Base-by-base conservation (phyloP, 805 yeast species). In the Lachancea lanzarotensis region DNA sequence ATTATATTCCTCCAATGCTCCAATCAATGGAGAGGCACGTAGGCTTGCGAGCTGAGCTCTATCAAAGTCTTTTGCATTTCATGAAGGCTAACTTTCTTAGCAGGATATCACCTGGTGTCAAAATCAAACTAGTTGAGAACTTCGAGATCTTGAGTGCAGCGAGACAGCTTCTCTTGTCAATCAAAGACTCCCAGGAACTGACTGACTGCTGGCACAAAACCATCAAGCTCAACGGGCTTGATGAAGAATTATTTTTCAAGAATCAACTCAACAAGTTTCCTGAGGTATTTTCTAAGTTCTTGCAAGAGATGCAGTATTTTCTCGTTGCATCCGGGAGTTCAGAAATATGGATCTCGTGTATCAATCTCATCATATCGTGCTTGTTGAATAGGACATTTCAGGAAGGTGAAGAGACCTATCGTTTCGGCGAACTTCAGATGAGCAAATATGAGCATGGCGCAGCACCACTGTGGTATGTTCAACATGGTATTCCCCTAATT, bases 11-110 rank as follows among this genome's bases (percentile, higher is more conserved):
- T 3, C 69, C 76, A 2, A 63, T 72, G 35, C 63, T 74, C 10
- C 72, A 80, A 1, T 71, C 81, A 1, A 53, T 80, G 10, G 69
- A 65, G 8, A 75, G 72, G 15, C 81, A 78, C 46, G 66, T 86
- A 31, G 63, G 60, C 3, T 62, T 73, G 43, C 75, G 95, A 42
- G 62, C 70, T 3, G 55, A 64, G 5, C 69, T 73, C 40, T 66
- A 71, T 40, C 63, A 66, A 42, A 69, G 66, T 42, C 67, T 84
- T 15, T 67, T 79, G 10, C 55, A 55, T 2, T 82, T 70, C 49
- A 61, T 72, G 12, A 60, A 69, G 31, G 43, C 61, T 3, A 81
- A 81, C 56, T 78, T 79, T 47, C 54, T 64, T 19, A 52, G 59
- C 8, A 56, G 51, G 4, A 54, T 75, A 3, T 61, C 69, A 17